A percentile compares a stretch with the other conserved stretches of the same genome.
Evolutionary conservation across 1,284 basidiomycete species (phyloP).

Genomic region (Phlebopus sp.): DNA sequence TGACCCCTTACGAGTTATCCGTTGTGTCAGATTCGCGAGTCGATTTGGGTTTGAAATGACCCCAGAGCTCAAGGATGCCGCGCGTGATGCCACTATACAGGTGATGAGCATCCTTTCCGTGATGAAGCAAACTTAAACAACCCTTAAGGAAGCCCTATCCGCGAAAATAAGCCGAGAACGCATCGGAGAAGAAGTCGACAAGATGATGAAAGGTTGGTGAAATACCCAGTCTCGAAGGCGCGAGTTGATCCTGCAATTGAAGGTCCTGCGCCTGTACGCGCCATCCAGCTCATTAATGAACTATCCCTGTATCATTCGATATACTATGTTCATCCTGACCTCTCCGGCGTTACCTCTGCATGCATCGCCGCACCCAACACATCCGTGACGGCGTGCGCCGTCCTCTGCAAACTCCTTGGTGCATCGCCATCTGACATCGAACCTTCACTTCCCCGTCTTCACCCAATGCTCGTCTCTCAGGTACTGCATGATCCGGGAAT

Average conservation of each 20-base stretch:
- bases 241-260: slow-evolving; percentile 3
- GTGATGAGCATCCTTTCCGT: slow-evolving; percentile 37
- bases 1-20: slow-evolving; percentile 89
- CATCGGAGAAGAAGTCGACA: slow-evolving; percentile 86
- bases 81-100: slow-evolving; percentile 67
- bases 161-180: slow-evolving; percentile 86
- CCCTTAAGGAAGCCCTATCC: slow-evolving; percentile 61
- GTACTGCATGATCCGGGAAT: slow-evolving; percentile 40
- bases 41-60: slow-evolving; percentile 85
- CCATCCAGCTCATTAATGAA: slow-evolving; percentile 69
- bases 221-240: not conserved
- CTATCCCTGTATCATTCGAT: slow-evolving; percentile 71
- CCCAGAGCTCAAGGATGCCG: slow-evolving; percentile 66
- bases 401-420: slow-evolving; percentile 53
- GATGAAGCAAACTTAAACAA: not conserved
- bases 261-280: slow-evolving; percentile 74
- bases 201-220: slow-evolving; percentile 80
- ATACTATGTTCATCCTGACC: slow-evolving; percentile 56
- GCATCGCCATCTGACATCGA: slow-evolving; percentile 19
- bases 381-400: slow-evolving; percentile 55
- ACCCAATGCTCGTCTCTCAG: slow-evolving; percentile 46
- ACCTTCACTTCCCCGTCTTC: slow-evolving; percentile 38
- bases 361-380: slow-evolving; percentile 34
- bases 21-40: slow-evolving; percentile 90
- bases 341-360: slow-evolving; percentile 45